Conservation (phyloP, 2,329 filamentous ascomycete species). For the Hortaea sp. region DNA sequence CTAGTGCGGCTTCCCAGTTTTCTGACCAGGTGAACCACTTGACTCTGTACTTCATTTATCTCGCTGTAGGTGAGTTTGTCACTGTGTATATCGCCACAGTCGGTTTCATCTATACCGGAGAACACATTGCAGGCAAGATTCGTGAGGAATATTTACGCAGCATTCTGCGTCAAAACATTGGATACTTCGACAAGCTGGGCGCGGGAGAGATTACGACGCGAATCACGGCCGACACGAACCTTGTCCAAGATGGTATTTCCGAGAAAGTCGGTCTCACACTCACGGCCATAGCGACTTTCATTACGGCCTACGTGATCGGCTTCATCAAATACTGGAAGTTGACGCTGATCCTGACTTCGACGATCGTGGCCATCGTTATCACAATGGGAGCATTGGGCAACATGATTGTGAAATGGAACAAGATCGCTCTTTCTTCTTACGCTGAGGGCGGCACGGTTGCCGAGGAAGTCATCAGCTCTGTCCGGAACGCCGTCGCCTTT, state of each 20-base stretch:
- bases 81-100: slow-evolving; percentile 71
- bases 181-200: slow-evolving; percentile 85
- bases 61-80: slow-evolving; percentile 70
- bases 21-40: slow-evolving; percentile 47
- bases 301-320: slow-evolving; percentile 81
- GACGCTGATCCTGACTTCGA: slow-evolving; percentile 75
- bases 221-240: slow-evolving; percentile 87
- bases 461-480: slow-evolving; percentile 88
- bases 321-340: slow-evolving; percentile 91
- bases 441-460: slow-evolving; percentile 78
- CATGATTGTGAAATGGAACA: slow-evolving; percentile 74
- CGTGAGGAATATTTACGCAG: slow-evolving; percentile 74
- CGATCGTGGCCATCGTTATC: slow-evolving; percentile 67
- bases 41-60: slow-evolving; percentile 76
- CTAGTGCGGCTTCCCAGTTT: background rate
- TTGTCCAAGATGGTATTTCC: slow-evolving; percentile 87
- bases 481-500: slow-evolving; percentile 86
- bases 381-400: slow-evolving; percentile 64
- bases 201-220: slow-evolving; percentile 89
- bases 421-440: slow-evolving; percentile 66
- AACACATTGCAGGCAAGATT: slow-evolving; percentile 38
- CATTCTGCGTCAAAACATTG: slow-evolving; percentile 81
- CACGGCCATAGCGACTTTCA: slow-evolving; percentile 67
- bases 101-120: slow-evolving; percentile 65
- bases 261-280: slow-evolving; percentile 77